phyloP scores from a whole-genome alignment of 345 rosid species.

The Moricandia arvensis region DNA sequence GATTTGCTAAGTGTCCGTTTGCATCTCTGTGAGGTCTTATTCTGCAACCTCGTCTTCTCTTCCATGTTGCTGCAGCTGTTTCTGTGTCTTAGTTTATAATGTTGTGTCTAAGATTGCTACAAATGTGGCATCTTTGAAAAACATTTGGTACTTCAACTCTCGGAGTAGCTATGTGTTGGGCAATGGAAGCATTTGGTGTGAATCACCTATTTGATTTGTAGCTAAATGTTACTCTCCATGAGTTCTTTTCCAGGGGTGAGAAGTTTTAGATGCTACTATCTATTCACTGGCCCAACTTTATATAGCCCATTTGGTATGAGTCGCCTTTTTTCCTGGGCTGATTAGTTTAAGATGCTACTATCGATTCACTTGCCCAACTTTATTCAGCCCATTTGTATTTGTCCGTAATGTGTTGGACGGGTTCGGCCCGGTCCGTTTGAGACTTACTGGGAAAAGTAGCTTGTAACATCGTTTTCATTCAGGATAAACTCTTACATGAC shows the following conservation, averaged over 20 bases:
- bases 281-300: too few species aligned
- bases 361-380: neutral
- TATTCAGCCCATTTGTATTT: neutral
- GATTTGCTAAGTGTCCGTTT: neutral
- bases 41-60: slow-evolving; percentile 15
- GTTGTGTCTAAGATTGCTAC: slow-evolving; percentile 21
- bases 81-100: slow-evolving; percentile 8
- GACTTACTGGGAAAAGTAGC: neutral
- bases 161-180: slow-evolving; percentile 24
- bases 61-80: slow-evolving; percentile 19
- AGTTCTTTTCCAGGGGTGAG: neutral
- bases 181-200: slow-evolving; percentile 15
- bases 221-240: neutral
- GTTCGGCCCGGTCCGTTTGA: neutral
- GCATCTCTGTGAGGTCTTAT: slow-evolving; percentile 12
- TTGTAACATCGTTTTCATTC: neutral
- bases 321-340: too few species aligned
- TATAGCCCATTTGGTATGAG: too few species aligned
- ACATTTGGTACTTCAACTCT: slow-evolving; percentile 13
- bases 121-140: slow-evolving; percentile 19
- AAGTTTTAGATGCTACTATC: neutral
- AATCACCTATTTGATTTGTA: neutral
- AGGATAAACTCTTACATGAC: too few species aligned
- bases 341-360: too few species aligned
- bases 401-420: neutral